phyloP scores from a whole-genome alignment of 306 rosid genomes.

The Pyrus pyrifolia region DNA sequence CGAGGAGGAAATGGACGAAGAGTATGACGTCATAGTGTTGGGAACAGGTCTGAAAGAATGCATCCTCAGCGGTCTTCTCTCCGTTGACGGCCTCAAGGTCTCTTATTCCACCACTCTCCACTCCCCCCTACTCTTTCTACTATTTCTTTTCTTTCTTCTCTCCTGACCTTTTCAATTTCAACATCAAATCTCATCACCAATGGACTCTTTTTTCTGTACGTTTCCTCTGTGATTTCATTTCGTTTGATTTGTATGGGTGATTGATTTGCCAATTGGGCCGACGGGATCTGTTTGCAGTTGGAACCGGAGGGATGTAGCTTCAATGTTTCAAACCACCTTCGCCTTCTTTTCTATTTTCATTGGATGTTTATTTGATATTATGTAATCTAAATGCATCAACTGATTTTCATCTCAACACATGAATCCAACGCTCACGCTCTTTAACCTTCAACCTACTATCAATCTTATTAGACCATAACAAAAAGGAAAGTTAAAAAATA shows the following conservation, averaged over 20 bases:
- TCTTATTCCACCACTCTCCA: not conserved
- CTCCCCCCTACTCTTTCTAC: not conserved
- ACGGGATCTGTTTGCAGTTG: not conserved
- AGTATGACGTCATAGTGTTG: conserved; percentile 77
- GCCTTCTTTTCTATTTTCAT: not conserved
- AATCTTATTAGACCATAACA: not conserved
- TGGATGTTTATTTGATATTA: not conserved
- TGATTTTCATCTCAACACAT: not conserved
- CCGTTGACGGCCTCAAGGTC: conserved; percentile 98
- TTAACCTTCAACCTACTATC: not conserved
- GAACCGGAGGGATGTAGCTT: conserved; percentile 1
- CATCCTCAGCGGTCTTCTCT: conserved; percentile 98
- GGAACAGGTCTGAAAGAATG: conserved; percentile 98
- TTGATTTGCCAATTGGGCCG: not conserved
- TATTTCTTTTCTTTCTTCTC: too few species aligned
- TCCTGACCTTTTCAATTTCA: too few species aligned
- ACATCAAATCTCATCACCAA: not conserved
- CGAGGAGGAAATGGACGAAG: conserved; percentile 63
- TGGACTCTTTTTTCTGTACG: not conserved
- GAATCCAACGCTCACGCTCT: too few species aligned
- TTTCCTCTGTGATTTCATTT: not conserved
- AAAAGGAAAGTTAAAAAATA: too few species aligned
- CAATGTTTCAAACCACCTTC: too few species aligned
- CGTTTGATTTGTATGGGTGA: not conserved
- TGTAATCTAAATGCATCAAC: not conserved